Evolutionary conservation across 495 filamentous ascomycete species (phyloP).

Genomic region (Talaromyces thailandensis): DNA sequence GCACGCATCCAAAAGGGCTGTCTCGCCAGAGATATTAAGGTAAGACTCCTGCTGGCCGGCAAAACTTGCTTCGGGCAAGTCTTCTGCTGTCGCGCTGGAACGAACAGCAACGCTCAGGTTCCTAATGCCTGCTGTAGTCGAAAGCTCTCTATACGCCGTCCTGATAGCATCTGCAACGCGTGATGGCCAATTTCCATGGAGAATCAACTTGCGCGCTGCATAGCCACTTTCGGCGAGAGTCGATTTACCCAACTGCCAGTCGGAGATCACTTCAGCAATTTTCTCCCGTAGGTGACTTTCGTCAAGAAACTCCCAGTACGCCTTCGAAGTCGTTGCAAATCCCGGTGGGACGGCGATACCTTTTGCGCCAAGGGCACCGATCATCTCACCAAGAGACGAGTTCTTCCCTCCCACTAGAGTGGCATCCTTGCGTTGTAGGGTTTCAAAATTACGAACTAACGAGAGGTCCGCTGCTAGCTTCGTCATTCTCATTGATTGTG

Average conservation of each 20-base stretch:
- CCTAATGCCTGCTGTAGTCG: not conserved
- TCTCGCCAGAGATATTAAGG: conserved; percentile 14
- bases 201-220: too few relatives aligned
- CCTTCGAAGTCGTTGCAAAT: conserved; percentile 23
- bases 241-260: too few relatives aligned
- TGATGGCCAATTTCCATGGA: too few relatives aligned
- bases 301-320: conserved; percentile 23
- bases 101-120: conserved; percentile 21
- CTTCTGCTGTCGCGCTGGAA: conserved; percentile 28
- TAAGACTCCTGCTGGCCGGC: conserved; percentile 27
- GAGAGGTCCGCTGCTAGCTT: not conserved
- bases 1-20: conserved; percentile 17
- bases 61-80: conserved; percentile 28
- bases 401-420: conserved; percentile 25
- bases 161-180: too few relatives aligned
- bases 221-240: too few relatives aligned
- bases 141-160: too few relatives aligned
- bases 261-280: conserved; percentile 4
- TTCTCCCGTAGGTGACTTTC: conserved; percentile 19
- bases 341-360: conserved; percentile 23
- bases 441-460: conserved; percentile 11
- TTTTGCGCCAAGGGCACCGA: conserved; percentile 12
- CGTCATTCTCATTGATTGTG: too few relatives aligned
- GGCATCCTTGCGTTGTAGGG: conserved; percentile 14
- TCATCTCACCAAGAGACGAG: conserved; percentile 29